These are phyloP conservation scores for Canavalia gladiata DNA, from an alignment of 306 rosid species.

Conservation along the genomic window DNA sequence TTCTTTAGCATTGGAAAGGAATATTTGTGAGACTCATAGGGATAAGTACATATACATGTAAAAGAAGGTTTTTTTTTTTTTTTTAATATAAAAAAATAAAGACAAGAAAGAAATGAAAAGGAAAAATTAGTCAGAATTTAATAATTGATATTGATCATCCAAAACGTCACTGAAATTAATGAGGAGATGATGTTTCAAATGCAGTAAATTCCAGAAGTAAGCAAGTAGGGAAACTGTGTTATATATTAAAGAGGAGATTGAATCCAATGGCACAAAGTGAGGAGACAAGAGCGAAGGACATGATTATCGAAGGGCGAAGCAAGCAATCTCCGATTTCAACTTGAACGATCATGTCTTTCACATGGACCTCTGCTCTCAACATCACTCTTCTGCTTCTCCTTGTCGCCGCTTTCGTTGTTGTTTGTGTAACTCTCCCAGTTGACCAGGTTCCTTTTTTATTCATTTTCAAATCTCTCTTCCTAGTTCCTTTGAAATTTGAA, in stretches of 20 bases:
- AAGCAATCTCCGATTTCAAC: neutral
- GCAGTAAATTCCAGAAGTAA: neutral
- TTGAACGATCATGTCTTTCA: slow-evolving; percentile 53
- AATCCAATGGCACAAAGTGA: neutral
- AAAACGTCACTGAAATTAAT: neutral
- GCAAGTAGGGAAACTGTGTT: neutral
- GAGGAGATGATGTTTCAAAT: neutral
- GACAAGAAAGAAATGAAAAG: too few species aligned
- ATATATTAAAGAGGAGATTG: neutral
- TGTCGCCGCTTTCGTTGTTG: slow-evolving; percentile 57
- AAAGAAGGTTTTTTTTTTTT: too few species aligned
- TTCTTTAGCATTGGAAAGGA: too few species aligned
- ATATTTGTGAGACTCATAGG: too few species aligned
- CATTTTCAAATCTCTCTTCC: slow-evolving; percentile 28
- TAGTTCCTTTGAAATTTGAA: neutral
- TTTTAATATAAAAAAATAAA: too few species aligned
- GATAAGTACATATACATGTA: too few species aligned
- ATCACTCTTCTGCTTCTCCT: slow-evolving; percentile 67
- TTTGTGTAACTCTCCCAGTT: slow-evolving; percentile 76
- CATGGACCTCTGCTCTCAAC: slow-evolving; percentile 65
- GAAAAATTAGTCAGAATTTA: too few species aligned
- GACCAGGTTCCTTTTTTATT: slow-evolving; percentile 65
- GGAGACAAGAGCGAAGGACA: neutral
- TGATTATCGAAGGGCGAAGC: neutral
- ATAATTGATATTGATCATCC: too few species aligned